A percentile compares a stretch with the other conserved stretches of the same genome.
phyloP scores from a whole-genome alignment of 352 stramenopile genomes.

The Halophytophthora batemanensis region DNA sequence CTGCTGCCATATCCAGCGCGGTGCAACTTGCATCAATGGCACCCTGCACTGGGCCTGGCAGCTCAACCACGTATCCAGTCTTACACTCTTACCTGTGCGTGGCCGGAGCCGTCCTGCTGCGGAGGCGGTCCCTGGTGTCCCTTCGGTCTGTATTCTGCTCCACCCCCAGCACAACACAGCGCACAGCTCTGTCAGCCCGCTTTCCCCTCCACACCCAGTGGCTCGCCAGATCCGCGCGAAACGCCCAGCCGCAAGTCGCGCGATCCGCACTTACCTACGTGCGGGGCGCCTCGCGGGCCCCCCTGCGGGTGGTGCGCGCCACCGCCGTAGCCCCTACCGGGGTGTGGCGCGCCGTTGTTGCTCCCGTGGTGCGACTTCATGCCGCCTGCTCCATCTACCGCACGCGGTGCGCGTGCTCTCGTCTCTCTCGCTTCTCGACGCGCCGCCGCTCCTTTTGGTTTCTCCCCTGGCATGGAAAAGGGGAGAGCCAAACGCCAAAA shows the following conservation, averaged over 20 bases:
- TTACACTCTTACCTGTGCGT: constrained; percentile 24
- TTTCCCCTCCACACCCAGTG: background rate
- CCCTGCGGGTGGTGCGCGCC: constrained; percentile 17
- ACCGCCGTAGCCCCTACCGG: constrained; percentile 27
- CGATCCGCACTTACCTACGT: constrained; percentile 28
- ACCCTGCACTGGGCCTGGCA: no score
- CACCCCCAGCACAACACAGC: no score
- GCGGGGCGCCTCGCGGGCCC: constrained; percentile 34
- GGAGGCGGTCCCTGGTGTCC: constrained; percentile 5
- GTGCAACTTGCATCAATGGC: background rate
- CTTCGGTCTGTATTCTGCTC: constrained; percentile 43
- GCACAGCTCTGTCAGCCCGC: no score
- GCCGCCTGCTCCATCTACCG: constrained; percentile 39
- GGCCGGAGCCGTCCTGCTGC: constrained; percentile 26
- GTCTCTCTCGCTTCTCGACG: background rate
- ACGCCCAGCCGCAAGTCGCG: background rate
- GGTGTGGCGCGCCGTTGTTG: constrained; percentile 19
- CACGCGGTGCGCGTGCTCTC: constrained; percentile 5
- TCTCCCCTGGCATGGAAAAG: constrained; percentile 9
- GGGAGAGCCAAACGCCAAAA: constrained; percentile 11
- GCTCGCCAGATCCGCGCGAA: background rate
- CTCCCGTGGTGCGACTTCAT: constrained; percentile 52
- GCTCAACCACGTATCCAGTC: no score
- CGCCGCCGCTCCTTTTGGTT: background rate
- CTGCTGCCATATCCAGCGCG: background rate